Percentiles rank a stretch among this genome's conserved stretches.
Evolutionary conservation across 169 alveolate species (phyloP).

Genomic region (Cyclospora cayetanensis): DNA sequence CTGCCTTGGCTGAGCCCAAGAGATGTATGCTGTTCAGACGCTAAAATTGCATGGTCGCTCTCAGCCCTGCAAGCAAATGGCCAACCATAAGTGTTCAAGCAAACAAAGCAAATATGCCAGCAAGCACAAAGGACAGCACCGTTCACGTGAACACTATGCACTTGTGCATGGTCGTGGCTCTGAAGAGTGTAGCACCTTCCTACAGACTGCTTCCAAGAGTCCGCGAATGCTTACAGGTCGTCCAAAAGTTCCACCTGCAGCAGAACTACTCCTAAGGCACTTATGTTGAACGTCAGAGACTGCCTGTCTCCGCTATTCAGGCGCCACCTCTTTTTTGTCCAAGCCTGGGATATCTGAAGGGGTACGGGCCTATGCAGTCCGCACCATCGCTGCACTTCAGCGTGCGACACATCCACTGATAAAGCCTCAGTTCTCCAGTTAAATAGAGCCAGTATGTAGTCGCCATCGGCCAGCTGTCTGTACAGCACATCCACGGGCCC

Average conservation of each 20-base stretch:
- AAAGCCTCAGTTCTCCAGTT: background rate
- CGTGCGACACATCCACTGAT: background rate
- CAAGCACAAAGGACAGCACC: too few species aligned
- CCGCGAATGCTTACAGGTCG: slow-evolving; percentile 5
- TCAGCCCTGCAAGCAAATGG: background rate
- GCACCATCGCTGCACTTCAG: background rate
- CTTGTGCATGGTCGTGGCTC: too few species aligned
- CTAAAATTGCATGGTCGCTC: background rate
- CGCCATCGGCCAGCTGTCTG: slow-evolving; percentile 17
- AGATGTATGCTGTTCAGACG: background rate
- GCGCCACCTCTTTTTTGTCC: background rate
- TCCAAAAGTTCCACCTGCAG: background rate
- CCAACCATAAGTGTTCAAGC: too few species aligned
- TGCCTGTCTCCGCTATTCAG: background rate
- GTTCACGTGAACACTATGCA: too few species aligned
- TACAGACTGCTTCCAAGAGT: too few species aligned
- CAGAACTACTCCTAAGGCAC: background rate
- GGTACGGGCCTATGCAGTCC: background rate
- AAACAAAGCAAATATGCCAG: too few species aligned
- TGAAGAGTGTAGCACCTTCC: too few species aligned
- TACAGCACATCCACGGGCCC: background rate
- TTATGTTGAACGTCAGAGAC: background rate
- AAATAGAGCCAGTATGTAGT: background rate
- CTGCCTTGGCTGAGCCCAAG: background rate
- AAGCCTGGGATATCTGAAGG: background rate